Evolutionary conservation across 495 filamentous ascomycete species (phyloP).

Genomic region (Hypoxylon lienhwacheense): DNA sequence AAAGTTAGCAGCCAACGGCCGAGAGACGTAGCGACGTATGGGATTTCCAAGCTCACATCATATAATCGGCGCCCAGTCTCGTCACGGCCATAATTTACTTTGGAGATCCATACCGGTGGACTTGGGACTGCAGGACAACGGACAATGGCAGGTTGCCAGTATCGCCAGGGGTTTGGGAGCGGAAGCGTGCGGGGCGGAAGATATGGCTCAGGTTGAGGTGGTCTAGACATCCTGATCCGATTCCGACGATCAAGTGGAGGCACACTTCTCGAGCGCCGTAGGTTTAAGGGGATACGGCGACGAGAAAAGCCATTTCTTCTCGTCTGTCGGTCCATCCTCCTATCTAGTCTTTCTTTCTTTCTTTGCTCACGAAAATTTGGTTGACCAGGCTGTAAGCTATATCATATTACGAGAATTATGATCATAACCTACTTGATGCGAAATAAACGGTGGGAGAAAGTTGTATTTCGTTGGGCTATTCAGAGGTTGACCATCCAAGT

Average conservation of each 20-base stretch:
- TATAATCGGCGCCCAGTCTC: background rate
- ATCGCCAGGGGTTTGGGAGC: background rate
- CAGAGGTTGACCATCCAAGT: too few relatives aligned
- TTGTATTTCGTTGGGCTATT: too few relatives aligned
- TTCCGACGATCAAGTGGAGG: background rate
- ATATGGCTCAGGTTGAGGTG: background rate
- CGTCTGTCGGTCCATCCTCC: background rate
- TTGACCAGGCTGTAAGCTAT: too few relatives aligned
- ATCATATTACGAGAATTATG: too few relatives aligned
- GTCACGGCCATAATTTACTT: background rate
- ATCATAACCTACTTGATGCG: too few relatives aligned
- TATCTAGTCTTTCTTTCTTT: background rate
- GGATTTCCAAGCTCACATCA: slow-evolving; percentile 6
- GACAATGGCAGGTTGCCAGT: background rate
- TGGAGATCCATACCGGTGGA: background rate
- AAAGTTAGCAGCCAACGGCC: background rate
- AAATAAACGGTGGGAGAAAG: too few relatives aligned
- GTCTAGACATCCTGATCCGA: background rate
- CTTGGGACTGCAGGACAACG: slow-evolving; percentile 1
- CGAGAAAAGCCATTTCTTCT: too few relatives aligned
- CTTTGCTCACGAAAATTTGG: background rate
- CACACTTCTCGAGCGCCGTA: background rate
- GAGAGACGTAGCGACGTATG: background rate
- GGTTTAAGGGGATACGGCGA: background rate
- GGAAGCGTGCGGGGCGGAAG: background rate